Evolutionary conservation across 345 rosid genomes (phyloP).

Genomic region (Atalantia buxifolia): DNA sequence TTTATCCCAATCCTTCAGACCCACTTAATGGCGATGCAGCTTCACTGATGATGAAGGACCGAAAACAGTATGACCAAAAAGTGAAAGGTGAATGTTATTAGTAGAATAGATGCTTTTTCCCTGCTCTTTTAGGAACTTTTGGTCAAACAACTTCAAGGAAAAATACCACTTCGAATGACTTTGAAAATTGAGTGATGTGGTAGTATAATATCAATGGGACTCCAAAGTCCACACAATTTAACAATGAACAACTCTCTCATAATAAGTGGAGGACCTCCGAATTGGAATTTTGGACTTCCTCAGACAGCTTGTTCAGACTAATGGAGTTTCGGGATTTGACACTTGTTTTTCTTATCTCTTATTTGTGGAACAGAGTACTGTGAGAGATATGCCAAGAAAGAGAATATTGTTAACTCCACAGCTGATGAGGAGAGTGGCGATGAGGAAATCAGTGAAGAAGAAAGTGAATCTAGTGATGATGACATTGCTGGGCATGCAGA

Average conservation of each 20-base stretch:
- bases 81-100: conserved; percentile 50
- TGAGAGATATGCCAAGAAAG: conserved; percentile 58
- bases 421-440: conserved; percentile 38
- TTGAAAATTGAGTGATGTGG: not conserved
- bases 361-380: conserved; percentile 46
- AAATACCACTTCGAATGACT: not conserved
- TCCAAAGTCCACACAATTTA: not conserved
- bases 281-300: not conserved
- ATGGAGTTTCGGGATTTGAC: not conserved
- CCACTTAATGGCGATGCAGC: conserved; percentile 75
- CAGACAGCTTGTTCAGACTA: not conserved
- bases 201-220: not conserved
- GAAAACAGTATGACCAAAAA: conserved; percentile 57
- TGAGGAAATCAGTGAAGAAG: conserved; percentile 53
- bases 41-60: conserved; percentile 68
- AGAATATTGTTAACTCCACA: conserved; percentile 30
- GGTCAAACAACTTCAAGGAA: not conserved
- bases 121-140: not conserved
- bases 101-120: not conserved
- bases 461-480: conserved; percentile 43
- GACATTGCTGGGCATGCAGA: conserved; percentile 64
- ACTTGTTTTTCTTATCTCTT: not conserved
- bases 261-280: not conserved
- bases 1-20: conserved; percentile 70
- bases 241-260: not conserved